These are phyloP conservation scores for Abrus pulchellus DNA, from an alignment of 306 rosid species.

Conservation along the genomic window DNA sequence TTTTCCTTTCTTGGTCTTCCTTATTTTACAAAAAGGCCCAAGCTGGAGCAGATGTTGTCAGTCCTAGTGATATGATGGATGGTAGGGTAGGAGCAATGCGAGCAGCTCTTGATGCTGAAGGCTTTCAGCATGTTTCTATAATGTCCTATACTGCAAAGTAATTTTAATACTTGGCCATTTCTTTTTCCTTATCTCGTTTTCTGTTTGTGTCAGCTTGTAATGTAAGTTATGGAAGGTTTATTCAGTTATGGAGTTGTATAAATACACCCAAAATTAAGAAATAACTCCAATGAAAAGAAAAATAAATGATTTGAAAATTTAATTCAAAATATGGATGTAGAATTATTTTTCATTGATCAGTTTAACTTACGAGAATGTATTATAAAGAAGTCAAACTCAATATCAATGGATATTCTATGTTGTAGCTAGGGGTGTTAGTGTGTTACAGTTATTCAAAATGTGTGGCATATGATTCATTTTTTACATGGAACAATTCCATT, in stretches of 20 bases:
- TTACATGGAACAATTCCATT: conserved; percentile 3
- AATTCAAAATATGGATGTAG: neutral
- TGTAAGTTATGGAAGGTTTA: conserved; percentile 32
- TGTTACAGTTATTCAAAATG: conserved; percentile 14
- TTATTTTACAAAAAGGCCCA: conserved; percentile 68
- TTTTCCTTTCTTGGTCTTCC: conserved; percentile 1
- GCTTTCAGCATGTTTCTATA: conserved; percentile 90
- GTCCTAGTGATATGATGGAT: conserved; percentile 99
- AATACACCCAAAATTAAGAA: conserved; percentile 31
- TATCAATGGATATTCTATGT: conserved; percentile 23
- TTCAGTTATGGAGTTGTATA: conserved; percentile 1
- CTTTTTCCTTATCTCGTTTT: conserved; percentile 31
- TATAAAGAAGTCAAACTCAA: conserved; percentile 12
- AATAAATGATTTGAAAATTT: conserved; percentile 9
- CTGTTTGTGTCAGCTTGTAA: conserved; percentile 22
- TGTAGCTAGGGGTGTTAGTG: conserved; percentile 13
- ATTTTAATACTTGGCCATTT: conserved; percentile 34
- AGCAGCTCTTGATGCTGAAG: conserved; percentile 94
- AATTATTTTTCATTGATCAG: conserved; percentile 5
- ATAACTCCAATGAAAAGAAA: conserved; percentile 19
- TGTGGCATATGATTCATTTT: conserved; percentile 12
- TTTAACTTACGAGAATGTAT: conserved; percentile 3
- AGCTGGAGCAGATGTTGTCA: conserved; percentile 97
- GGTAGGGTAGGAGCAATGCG: conserved; percentile 96
- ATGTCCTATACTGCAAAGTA: conserved; percentile 99